Evolutionary conservation across 352 stramenopile species (phyloP).

Genomic region (Phytophthora sp.): DNA sequence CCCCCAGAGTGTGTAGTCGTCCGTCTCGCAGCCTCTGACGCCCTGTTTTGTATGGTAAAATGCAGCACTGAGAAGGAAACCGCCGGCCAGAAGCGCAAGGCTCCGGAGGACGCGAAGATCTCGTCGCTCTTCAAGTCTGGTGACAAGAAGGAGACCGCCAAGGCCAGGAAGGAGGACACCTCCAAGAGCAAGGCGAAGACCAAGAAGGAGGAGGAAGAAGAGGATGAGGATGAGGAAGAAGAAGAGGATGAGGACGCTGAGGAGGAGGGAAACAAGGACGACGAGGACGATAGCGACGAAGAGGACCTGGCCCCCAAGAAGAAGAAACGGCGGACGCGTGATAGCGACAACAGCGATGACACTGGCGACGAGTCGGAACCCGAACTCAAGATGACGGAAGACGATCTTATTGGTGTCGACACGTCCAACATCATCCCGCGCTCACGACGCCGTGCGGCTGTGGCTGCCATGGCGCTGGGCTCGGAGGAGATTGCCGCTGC

Average conservation of each 20-base stretch:
- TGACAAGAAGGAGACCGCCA: slow-evolving; percentile 29
- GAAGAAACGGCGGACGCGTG: slow-evolving; percentile 76
- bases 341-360: slow-evolving; percentile 65
- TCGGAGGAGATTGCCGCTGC: slow-evolving; percentile 57
- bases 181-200: too few relatives aligned
- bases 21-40: not conserved
- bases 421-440: slow-evolving; percentile 89
- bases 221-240: slow-evolving; percentile 51
- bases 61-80: slow-evolving; percentile 46
- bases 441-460: slow-evolving; percentile 68
- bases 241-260: slow-evolving; percentile 60
- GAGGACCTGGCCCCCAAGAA: slow-evolving; percentile 62
- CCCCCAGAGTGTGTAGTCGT: not conserved
- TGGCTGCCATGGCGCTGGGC: slow-evolving; percentile 70
- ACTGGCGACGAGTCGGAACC: slow-evolving; percentile 70
- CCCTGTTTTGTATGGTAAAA: slow-evolving; percentile 7
- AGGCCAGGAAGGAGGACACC: slow-evolving; percentile 34
- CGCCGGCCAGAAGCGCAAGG: slow-evolving; percentile 53
- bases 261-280: slow-evolving; percentile 50
- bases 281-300: slow-evolving; percentile 47
- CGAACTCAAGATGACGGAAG: slow-evolving; percentile 86
- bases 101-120: slow-evolving; percentile 39
- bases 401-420: slow-evolving; percentile 86
- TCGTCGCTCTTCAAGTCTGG: slow-evolving; percentile 38
- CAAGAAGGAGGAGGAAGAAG: slow-evolving; percentile 25